These are phyloP conservation scores for Paramecium primaurelia DNA, from an alignment of 73 alveolate genomes.

Conservation along the genomic window DNA sequence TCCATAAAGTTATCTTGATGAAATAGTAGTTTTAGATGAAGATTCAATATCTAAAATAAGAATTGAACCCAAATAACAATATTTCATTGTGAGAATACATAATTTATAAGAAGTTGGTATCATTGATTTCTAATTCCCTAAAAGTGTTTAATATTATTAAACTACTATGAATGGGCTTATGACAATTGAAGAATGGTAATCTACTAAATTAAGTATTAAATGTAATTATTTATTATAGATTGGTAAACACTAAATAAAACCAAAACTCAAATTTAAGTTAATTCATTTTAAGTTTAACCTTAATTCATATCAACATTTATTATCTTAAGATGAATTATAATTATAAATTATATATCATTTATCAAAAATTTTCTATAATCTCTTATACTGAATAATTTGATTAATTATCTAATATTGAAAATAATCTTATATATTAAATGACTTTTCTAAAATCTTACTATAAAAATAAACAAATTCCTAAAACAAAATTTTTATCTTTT, in stretches of 20 bases:
- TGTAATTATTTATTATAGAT: neutral
- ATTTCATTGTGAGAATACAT: neutral
- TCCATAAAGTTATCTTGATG: neutral
- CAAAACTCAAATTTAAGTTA: neutral
- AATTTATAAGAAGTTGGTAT: neutral
- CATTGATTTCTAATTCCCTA: neutral
- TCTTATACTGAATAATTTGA: neutral
- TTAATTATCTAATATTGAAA: neutral
- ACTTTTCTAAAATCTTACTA: neutral
- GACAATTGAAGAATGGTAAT: neutral
- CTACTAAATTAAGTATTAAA: neutral
- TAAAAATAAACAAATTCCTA: neutral
- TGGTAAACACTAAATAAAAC: neutral
- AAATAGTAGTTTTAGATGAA: neutral
- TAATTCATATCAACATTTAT: neutral
- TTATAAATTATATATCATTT: neutral
- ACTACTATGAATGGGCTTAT: neutral
- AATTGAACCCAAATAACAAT: neutral
- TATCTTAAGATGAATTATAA: neutral
- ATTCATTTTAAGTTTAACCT: neutral
- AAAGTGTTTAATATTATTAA: neutral
- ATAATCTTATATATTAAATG: neutral
- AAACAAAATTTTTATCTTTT: neutral
- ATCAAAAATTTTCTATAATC: neutral
- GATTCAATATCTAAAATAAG: neutral